Evolutionary conservation across 805 yeast genomes (phyloP), one percentile per base, ranked within the genome.

Genomic region (Candida endomychidarum): DNA sequence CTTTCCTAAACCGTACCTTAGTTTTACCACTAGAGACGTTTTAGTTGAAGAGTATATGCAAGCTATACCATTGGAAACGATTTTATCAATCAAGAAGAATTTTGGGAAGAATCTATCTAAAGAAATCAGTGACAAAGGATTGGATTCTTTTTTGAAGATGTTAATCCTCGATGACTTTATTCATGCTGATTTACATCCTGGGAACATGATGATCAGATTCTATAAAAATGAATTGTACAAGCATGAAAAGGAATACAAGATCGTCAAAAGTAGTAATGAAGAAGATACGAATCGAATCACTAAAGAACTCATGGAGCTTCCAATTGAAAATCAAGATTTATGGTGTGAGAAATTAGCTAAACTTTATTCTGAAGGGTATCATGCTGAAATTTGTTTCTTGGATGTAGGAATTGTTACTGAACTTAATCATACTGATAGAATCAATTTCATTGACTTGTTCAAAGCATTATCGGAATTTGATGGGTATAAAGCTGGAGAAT

Each of bases 141-240:
- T 93, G 17, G 96, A 93, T 58, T 86, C 97, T 3, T 93, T 93
- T 52, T 68, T 93, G 47, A 85, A 89, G 53, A 93, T 93, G 99
- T 70, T 93, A 46, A 83, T 93, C 37, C 63, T 91, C 39, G 95
- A 93, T 64, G 90, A 93, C 59, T 93, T 93, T 60, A 87, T 90
- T 31, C 99, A 93, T 60, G 91, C 98, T 0, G 99, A 93, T 64
- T 70, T 93, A 43, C 99, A 93, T 51, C 97, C 99, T 0, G 99
- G 99, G 3, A 93, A 93, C 59, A 86, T 93, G 55, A 78, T 89
- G 70, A 77, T 87, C 7, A 65, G 87, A 34, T 81, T 86, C 52
- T 72, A 81, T 50, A 79, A 78, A 49, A 73, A 68, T 40, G 74
- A 67, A 41, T 41, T 61, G 40, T 63, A 60, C 43, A 62, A 57